Evolutionary conservation across 2,329 filamentous ascomycete genomes (phyloP).

Genomic region (Ascochyta rabiei): DNA sequence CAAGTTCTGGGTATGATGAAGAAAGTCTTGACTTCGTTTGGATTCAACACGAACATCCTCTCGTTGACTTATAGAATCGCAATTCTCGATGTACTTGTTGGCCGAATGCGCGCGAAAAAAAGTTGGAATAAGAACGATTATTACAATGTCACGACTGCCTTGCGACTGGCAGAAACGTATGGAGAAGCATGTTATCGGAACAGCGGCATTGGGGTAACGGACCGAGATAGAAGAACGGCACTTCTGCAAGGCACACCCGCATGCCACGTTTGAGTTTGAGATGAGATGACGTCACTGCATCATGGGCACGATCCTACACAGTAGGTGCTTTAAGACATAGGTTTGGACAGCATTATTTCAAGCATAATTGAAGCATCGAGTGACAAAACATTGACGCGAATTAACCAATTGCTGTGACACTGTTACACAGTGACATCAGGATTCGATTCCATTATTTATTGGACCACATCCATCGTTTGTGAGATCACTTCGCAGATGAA

Average conservation of each 20-base stretch:
- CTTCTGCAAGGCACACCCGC: conserved; percentile 47
- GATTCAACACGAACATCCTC: conserved; percentile 4
- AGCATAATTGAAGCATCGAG: not conserved
- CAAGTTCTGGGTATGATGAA: conserved; percentile 44
- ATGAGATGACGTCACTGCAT: conserved; percentile 36
- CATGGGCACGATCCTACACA: not conserved
- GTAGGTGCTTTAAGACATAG: not conserved
- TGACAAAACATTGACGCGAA: conserved; percentile 16
- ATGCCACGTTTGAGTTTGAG: conserved; percentile 24
- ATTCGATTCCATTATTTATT: not conserved
- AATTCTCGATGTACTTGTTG: conserved; percentile 3
- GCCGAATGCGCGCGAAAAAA: conserved; percentile 1
- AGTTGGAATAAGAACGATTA: conserved; percentile 7
- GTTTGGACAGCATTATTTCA: not conserved
- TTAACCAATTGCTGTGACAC: conserved; percentile 7
- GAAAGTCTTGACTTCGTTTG: conserved; percentile 8
- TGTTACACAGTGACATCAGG: not conserved
- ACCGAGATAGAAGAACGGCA: conserved; percentile 8
- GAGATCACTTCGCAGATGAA: not conserved
- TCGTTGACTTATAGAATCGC: not conserved
- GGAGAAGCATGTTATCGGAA: conserved; percentile 10
- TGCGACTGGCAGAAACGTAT: conserved; percentile 21
- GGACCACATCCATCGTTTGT: not conserved
- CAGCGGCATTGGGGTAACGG: conserved; percentile 5
- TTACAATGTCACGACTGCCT: conserved; percentile 27